These are phyloP conservation scores for Leccinum solheimii DNA, from an alignment of 1,284 basidiomycete genomes.

Conservation along the genomic window DNA sequence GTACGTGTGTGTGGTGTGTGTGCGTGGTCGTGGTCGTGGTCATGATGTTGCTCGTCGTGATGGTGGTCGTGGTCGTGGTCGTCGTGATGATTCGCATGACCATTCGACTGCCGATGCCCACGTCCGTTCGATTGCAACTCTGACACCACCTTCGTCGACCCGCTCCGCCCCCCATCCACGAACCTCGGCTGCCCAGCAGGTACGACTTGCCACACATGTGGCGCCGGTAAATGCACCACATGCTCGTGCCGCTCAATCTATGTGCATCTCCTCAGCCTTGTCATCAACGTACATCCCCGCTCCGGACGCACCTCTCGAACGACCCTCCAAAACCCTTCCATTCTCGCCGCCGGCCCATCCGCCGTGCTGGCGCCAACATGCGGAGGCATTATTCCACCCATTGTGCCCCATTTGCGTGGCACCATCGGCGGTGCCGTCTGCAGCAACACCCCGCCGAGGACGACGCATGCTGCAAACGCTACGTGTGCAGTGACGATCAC, in stretches of 20 bases:
- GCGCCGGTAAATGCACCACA: constrained; percentile 75
- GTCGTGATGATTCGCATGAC: constrained; percentile 10
- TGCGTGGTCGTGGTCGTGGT: not conserved
- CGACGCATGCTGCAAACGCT: constrained; percentile 76
- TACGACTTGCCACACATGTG: constrained; percentile 84
- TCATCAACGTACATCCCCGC: not conserved
- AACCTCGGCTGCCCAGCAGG: constrained; percentile 39
- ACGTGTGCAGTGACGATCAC: constrained; percentile 77
- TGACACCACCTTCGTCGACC: not conserved
- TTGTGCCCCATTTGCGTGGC: constrained; percentile 7
- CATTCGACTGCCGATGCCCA: constrained; percentile 8
- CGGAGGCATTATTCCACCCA: constrained; percentile 10
- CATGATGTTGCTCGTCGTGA: constrained; percentile 2
- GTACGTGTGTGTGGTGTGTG: not conserved
- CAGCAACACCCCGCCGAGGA: constrained; percentile 80
- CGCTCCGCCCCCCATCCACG: not conserved
- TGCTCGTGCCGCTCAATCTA: constrained; percentile 79
- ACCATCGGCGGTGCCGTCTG: constrained; percentile 76
- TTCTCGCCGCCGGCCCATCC: constrained; percentile 32
- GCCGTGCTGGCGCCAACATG: not conserved
- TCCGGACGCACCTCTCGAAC: constrained; percentile 67
- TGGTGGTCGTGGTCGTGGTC: not conserved
- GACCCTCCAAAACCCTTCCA: constrained; percentile 75
- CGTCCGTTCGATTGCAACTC: not conserved
- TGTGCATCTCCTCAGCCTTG: not conserved